These are phyloP conservation scores for Debaryomyces psychrophilus DNA, from an alignment of 1,139 yeast species.

Conservation along the genomic window DNA sequence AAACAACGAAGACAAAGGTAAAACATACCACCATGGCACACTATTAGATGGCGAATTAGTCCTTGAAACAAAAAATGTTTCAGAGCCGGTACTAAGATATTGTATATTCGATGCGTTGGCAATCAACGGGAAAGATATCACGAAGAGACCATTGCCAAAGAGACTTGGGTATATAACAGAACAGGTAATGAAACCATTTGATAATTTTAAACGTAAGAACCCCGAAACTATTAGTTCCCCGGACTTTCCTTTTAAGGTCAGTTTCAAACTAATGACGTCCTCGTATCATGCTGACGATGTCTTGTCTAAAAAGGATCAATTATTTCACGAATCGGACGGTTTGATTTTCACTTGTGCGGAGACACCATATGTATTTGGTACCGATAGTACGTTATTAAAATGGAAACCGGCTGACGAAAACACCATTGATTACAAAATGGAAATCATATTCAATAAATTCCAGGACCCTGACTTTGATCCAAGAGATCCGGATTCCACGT, in stretches of 20 bases:
- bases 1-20: constrained; percentile 50
- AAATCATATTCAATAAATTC: constrained; percentile 63
- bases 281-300: constrained; percentile 79
- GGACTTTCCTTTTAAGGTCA: constrained; percentile 80
- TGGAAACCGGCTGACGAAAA: constrained; percentile 99
- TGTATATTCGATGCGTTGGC: constrained; percentile 92
- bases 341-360: constrained; percentile 90
- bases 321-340: constrained; percentile 93
- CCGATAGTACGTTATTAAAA: constrained; percentile 78
- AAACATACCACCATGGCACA: constrained; percentile 79
- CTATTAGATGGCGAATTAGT: constrained; percentile 88
- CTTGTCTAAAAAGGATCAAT: constrained; percentile 68
- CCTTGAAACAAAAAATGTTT: constrained; percentile 56
- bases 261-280: constrained; percentile 84
- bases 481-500: constrained; percentile 72
- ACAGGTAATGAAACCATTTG: constrained; percentile 80
- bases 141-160: constrained; percentile 71
- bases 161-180: constrained; percentile 87
- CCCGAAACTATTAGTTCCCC: constrained; percentile 72
- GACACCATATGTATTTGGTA: constrained; percentile 85
- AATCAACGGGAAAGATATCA: constrained; percentile 71
- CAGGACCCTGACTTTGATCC: constrained; percentile 74
- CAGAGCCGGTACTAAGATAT: constrained; percentile 61
- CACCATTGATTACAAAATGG: constrained; percentile 82
- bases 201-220: constrained; percentile 61